Conservation (phyloP, 164 flowering plant species). For the Liquidambar formosana region DNA sequence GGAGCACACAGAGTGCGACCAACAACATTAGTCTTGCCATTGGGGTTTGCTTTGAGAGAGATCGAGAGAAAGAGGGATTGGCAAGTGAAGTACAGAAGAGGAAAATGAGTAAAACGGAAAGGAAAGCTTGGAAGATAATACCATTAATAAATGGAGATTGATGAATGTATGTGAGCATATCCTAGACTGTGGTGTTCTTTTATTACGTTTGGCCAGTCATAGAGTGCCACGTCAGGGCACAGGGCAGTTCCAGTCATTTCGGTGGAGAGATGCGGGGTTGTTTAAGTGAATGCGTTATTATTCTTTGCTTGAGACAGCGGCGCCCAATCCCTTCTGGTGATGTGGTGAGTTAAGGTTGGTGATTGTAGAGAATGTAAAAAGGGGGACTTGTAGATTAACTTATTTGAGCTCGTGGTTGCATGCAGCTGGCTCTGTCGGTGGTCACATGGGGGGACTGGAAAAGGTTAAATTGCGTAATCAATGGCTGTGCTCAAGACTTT, state of each 20-base stretch:
- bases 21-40: constrained; percentile 42
- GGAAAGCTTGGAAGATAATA: neutral
- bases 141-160: too few relatives aligned
- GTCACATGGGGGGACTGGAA: constrained; percentile 18
- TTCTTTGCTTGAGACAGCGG: too few relatives aligned
- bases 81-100: neutral
- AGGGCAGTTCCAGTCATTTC: too few relatives aligned
- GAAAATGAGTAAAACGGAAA: neutral
- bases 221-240: too few relatives aligned
- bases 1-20: constrained; percentile 44
- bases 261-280: too few relatives aligned
- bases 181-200: too few relatives aligned
- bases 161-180: too few relatives aligned
- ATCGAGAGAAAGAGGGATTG: neutral
- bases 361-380: neutral
- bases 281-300: too few relatives aligned
- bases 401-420: neutral
- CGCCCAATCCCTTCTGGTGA: neutral
- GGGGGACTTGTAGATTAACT: neutral
- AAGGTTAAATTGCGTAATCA: too few relatives aligned
- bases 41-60: constrained; percentile 5
- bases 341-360: neutral
- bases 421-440: constrained; percentile 38
- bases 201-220: too few relatives aligned
- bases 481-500: too few relatives aligned